Evolutionary conservation across 257 asterid species (phyloP).

Genomic region (Salvia hispanica): DNA sequence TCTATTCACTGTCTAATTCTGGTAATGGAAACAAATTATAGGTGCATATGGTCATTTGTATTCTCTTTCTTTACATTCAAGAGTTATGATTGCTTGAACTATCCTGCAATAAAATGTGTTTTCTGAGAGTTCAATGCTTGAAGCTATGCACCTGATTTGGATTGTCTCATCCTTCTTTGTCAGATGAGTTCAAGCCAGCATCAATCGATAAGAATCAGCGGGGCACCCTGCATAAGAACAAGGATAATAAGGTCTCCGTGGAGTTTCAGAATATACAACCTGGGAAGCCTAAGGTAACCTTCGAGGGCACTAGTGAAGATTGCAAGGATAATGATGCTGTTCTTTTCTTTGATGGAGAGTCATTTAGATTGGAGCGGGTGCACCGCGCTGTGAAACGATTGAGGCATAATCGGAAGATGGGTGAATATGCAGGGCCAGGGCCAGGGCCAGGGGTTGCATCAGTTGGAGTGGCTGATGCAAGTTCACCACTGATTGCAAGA

Average conservation of each 20-base stretch:
- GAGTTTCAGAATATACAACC: slow-evolving; percentile 84
- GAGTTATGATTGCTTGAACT: neutral
- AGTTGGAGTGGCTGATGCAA: slow-evolving; percentile 45
- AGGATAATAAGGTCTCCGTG: slow-evolving; percentile 83
- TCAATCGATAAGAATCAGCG: slow-evolving; percentile 89
- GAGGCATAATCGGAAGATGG: slow-evolving; percentile 73
- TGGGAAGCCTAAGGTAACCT: slow-evolving; percentile 84
- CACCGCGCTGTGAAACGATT: slow-evolving; percentile 91
- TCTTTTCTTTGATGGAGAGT: slow-evolving; percentile 81
- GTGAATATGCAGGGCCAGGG: slow-evolving; percentile 60
- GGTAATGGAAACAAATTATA: neutral
- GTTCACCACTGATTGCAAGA: slow-evolving; percentile 67
- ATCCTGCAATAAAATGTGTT: neutral
- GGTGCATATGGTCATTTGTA: neutral
- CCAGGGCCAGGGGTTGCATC: slow-evolving; percentile 42
- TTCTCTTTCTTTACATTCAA: neutral
- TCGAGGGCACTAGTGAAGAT: slow-evolving; percentile 94
- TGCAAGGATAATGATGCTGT: slow-evolving; percentile 94
- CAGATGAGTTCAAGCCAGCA: slow-evolving; percentile 99
- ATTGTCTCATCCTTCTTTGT: neutral
- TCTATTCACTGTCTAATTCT: neutral
- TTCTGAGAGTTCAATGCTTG: neutral
- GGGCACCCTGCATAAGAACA: slow-evolving; percentile 82
- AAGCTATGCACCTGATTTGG: slow-evolving; percentile 17
- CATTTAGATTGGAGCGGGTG: slow-evolving; percentile 80